These are phyloP conservation scores for Xylaria longipes DNA, from an alignment of 495 filamentous ascomycete genomes.

Conservation along the genomic window DNA sequence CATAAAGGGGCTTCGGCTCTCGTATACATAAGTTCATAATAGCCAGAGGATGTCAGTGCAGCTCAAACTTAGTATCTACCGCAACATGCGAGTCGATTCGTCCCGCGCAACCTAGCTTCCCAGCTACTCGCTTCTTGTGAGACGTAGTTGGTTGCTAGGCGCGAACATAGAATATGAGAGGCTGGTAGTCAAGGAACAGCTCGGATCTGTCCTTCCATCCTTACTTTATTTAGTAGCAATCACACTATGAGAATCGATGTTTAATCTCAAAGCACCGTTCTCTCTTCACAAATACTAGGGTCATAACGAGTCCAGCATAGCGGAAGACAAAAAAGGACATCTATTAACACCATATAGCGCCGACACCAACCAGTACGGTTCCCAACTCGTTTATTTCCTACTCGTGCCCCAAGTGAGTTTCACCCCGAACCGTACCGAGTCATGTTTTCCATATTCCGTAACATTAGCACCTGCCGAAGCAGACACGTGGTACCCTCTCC, in stretches of 20 bases:
- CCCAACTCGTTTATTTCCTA: background rate
- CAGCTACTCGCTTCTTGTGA: background rate
- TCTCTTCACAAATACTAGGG: background rate
- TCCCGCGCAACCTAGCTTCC: background rate
- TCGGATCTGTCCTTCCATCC: background rate
- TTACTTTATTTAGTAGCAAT: too few species aligned
- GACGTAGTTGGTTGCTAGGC: background rate
- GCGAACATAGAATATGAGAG: background rate
- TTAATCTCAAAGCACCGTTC: background rate
- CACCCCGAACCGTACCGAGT: background rate
- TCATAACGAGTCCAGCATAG: background rate
- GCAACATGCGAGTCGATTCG: background rate
- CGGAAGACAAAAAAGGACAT: background rate
- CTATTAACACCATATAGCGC: background rate
- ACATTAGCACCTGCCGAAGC: background rate
- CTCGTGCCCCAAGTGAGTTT: background rate
- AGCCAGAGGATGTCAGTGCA: background rate
- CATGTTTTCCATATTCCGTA: background rate
- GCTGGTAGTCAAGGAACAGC: background rate
- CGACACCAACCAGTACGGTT: background rate
- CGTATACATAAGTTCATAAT: background rate
- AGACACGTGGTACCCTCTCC: background rate
- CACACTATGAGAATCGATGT: background rate
- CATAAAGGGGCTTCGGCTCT: background rate
- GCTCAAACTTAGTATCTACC: background rate